These are phyloP conservation scores for Mucor indicus DNA, from an alignment of 371 early-diverging fungal genomes.

Conservation along the genomic window DNA sequence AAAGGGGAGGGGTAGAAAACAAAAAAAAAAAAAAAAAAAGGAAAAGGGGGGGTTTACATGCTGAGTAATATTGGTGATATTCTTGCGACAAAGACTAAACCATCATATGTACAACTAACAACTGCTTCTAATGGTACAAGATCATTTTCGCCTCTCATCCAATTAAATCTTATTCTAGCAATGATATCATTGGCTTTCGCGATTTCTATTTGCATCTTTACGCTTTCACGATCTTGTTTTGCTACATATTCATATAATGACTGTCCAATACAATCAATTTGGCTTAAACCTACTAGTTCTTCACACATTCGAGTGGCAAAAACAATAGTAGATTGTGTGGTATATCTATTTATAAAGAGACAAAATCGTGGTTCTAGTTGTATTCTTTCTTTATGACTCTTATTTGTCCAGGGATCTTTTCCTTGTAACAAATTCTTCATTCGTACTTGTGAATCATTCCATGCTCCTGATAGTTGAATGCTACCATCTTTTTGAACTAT, in stretches of 20 bases:
- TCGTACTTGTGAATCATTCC: constrained; percentile 25
- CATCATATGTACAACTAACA: constrained; percentile 46
- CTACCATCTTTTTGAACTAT: constrained; percentile 16
- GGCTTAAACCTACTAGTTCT: constrained; percentile 2
- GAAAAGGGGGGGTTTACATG: no score
- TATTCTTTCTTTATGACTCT: no score
- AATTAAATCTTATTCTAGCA: constrained; percentile 11
- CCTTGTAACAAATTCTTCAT: constrained; percentile 13
- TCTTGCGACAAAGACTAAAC: constrained; percentile 29
- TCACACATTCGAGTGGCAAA: constrained; percentile 18
- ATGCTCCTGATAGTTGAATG: constrained; percentile 21
- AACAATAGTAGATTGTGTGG: constrained; percentile 9
- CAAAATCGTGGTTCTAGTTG: constrained; percentile 24
- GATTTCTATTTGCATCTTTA: constrained; percentile 12
- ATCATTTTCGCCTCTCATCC: constrained; percentile 11
- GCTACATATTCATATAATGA: constrained; percentile 12
- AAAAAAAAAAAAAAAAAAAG: no score
- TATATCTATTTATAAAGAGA: constrained; percentile 21
- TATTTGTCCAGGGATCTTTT: constrained; percentile 20
- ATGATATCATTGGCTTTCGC: constrained; percentile 10
- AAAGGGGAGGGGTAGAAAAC: no score
- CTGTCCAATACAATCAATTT: constrained; percentile 10
- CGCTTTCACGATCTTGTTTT: constrained; percentile 2
- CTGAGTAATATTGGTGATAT: no score
- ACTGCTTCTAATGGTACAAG: constrained; percentile 25